Percentiles rank a stretch among this genome's conserved stretches.
Conservation (phyloP, 2,329 filamentous ascomycete genomes). For the Talaromyces sp. region DNA sequence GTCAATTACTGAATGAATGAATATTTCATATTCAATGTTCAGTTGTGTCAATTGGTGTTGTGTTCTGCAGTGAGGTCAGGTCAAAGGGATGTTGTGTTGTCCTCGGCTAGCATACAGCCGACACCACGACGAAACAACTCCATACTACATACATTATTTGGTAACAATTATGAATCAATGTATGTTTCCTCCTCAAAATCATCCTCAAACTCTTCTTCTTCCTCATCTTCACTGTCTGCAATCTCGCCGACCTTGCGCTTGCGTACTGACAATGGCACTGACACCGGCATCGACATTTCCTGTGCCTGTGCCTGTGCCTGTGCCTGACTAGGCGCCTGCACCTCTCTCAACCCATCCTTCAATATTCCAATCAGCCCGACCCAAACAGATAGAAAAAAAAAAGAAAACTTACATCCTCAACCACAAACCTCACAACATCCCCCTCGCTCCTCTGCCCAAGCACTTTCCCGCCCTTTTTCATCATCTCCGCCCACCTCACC, state of each 20-base stretch:
- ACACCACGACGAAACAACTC: background rate
- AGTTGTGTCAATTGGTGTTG: too few species aligned
- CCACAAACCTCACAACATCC: conserved; percentile 35
- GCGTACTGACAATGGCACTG: conserved; percentile 14
- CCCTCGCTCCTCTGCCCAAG: conserved; percentile 21
- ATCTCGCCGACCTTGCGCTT: conserved; percentile 43
- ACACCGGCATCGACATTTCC: conserved; percentile 8
- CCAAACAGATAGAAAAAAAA: background rate
- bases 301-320: conserved; percentile 3
- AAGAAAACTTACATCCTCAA: conserved; percentile 28
- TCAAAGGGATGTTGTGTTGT: background rate
- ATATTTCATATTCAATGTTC: background rate
- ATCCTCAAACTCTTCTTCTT: conserved; percentile 11
- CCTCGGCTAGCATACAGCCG: conserved; percentile 10
- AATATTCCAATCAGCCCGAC: background rate
- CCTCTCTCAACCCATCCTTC: conserved; percentile 6
- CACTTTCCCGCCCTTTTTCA: conserved; percentile 58
- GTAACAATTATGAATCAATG: background rate
- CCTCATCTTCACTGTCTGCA: conserved; percentile 41
- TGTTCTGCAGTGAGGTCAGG: too few species aligned
- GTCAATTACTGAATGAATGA: too few species aligned
- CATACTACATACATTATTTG: background rate
- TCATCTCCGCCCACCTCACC: conserved; percentile 57
- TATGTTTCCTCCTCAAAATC: background rate
- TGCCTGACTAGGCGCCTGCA: background rate